Evolutionary conservation across 2,329 filamentous ascomycete species (phyloP), one percentile per base, ranked within the genome.

Genomic region (Ascochyta pisi): DNA sequence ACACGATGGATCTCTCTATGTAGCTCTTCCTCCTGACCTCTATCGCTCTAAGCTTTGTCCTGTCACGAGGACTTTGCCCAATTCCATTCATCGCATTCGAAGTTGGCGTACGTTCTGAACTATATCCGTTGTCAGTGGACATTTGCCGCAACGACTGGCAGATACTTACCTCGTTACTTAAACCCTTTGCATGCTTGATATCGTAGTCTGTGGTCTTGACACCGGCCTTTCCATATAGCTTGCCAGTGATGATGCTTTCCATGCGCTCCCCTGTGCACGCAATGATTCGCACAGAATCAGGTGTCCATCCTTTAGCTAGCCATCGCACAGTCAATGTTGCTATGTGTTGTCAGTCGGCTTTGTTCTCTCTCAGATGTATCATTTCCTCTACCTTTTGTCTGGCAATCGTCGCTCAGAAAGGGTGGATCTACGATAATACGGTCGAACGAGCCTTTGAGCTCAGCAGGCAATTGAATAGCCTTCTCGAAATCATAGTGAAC

Each of bases 221-320:
- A 2, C 87, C 87, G 31, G 86, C 78, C 40, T 85, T 81, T 42
- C 79, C 78, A 73, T 93, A 93, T n/a, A 94, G 78, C 71, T 85
- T 89, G 50, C 74, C 61, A 10, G 65, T 67, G 15, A 92, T 81
- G 13, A 92, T 77, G 1, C 69, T 60, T 56, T 85, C 82, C 89
- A 94, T 90, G 42, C 89, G 82, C 77, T 94, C 90, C 53, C 91
- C 91, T 0, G 91, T 95, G 74, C 88, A 91, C 26, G 90, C 79
- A 47, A 94, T 84, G 48, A 92, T 68, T 22, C 64, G 70, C 10
- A 76, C 60, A 6, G 60, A 63, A 3, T 67, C 66, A n/a, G 67
- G 55, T 19, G 62, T 66, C 77, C 78, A 82, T 9, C 66, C 73
- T 41, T 84, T 88, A 24, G 86, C 81, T 40, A 94, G 81, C 87